Percentiles rank a stretch among this genome's conserved stretches.
Conservation (phyloP, 768 basidiomycete genomes). For the Podaxis sp. region DNA sequence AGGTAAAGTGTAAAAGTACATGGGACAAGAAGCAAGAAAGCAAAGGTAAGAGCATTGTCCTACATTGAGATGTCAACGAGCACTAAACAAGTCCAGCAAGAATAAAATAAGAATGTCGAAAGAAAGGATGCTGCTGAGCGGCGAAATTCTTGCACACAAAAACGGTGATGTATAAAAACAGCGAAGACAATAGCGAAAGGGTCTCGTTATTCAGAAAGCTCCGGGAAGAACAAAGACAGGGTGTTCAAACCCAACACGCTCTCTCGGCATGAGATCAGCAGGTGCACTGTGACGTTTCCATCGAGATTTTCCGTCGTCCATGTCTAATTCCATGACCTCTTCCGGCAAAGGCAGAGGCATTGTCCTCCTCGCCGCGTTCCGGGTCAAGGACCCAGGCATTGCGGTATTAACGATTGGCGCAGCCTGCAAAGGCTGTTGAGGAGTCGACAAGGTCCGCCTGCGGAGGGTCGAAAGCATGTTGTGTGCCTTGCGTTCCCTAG, state of each 20-base stretch:
- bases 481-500: slow-evolving; percentile 51
- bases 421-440: slow-evolving; percentile 19
- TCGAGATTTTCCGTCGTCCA: slow-evolving; percentile 28
- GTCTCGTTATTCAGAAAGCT: slow-evolving; percentile 40
- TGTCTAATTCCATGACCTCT: slow-evolving; percentile 13
- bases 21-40: background rate
- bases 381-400: slow-evolving; percentile 3
- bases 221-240: slow-evolving; percentile 55
- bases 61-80: background rate
- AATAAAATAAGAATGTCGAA: slow-evolving; percentile 6
- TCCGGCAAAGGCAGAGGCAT: slow-evolving; percentile 2
- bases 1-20: slow-evolving; percentile 7
- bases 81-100: slow-evolving; percentile 1
- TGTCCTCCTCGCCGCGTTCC: slow-evolving; percentile 8
- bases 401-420: background rate
- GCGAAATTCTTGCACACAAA: background rate
- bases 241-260: slow-evolving; percentile 54
- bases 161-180: background rate
- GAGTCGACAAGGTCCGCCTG: slow-evolving; percentile 47
- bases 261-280: slow-evolving; percentile 48
- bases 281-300: slow-evolving; percentile 60
- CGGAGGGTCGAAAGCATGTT: slow-evolving; percentile 64
- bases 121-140: slow-evolving; percentile 2
- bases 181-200: background rate
- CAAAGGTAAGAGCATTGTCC: slow-evolving; percentile 3